These are phyloP conservation scores for Cladophialophora carrionii DNA, from an alignment of 2,329 filamentous ascomycete genomes.

Conservation along the genomic window DNA sequence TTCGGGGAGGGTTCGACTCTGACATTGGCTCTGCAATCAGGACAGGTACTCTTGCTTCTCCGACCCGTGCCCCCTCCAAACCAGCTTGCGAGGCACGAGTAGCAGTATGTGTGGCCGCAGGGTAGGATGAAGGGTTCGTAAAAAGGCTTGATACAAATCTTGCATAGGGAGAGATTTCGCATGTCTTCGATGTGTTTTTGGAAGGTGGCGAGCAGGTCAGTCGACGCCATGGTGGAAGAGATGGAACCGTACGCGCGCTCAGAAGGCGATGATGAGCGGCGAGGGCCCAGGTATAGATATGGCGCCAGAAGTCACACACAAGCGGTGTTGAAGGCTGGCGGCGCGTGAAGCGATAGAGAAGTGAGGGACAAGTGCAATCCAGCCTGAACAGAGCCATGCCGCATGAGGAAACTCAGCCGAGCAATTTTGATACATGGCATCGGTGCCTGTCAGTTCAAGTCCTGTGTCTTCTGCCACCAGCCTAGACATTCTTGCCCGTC, in stretches of 20 bases:
- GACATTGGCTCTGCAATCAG: conserved; percentile 66
- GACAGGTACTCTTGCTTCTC: conserved; percentile 63
- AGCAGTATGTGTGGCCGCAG: conserved; percentile 74
- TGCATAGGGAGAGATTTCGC: conserved; percentile 65
- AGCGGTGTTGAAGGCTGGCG: background rate
- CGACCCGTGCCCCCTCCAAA: conserved; percentile 39
- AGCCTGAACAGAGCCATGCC: background rate
- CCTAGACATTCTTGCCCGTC: conserved; percentile 3
- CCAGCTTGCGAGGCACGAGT: conserved; percentile 54
- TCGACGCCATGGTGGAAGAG: conserved; percentile 23
- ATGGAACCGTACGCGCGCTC: background rate
- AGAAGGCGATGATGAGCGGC: background rate
- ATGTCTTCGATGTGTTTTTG: conserved; percentile 64
- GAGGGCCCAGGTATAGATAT: background rate
- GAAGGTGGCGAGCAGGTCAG: conserved; percentile 44
- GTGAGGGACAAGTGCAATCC: conserved; percentile 8
- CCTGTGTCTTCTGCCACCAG: background rate
- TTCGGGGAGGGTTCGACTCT: conserved; percentile 64
- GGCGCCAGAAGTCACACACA: background rate
- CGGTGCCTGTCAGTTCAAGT: background rate
- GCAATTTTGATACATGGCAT: background rate
- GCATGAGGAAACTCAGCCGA: conserved; percentile 3
- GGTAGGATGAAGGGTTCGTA: conserved; percentile 71
- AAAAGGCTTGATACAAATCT: conserved; percentile 68
- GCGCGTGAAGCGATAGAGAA: background rate